phyloP scores from a whole-genome alignment of 2,329 filamentous ascomycete genomes.

The Botrytis galanthina region DNA sequence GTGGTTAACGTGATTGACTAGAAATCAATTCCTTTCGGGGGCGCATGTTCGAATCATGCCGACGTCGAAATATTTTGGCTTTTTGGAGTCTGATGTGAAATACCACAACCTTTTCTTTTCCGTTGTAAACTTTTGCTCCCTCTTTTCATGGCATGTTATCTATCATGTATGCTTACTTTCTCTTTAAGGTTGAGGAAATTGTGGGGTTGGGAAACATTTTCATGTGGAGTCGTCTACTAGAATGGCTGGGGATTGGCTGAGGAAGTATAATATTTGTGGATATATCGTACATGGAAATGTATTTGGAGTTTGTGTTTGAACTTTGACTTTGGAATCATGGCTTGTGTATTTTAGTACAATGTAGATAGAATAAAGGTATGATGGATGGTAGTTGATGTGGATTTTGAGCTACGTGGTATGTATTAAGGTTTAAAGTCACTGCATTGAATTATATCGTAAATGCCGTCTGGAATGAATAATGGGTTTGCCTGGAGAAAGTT shows the following conservation, averaged over 20 bases:
- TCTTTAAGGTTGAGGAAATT: not conserved
- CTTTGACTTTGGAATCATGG: not conserved
- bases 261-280: not conserved
- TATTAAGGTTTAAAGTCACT: not conserved
- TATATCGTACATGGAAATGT: not conserved
- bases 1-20: slow-evolving; percentile 20
- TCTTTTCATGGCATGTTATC: too few species aligned
- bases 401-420: not conserved
- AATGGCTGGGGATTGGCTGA: not conserved
- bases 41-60: slow-evolving; percentile 19
- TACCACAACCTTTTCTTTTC: too few species aligned
- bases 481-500: not conserved
- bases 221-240: not conserved
- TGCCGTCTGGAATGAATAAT: not conserved
- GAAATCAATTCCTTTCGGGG: slow-evolving; percentile 19
- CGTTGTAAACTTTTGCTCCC: too few species aligned
- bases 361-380: not conserved
- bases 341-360: not conserved
- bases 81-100: not conserved
- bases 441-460: not conserved
- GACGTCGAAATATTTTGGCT: not conserved
- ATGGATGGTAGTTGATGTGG: not conserved
- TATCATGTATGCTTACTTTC: too few species aligned
- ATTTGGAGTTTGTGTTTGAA: not conserved
- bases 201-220: not conserved